Evolutionary conservation across 2,329 filamentous ascomycete genomes (phyloP).

Genomic region (Neopestalotiopsis clavispora): DNA sequence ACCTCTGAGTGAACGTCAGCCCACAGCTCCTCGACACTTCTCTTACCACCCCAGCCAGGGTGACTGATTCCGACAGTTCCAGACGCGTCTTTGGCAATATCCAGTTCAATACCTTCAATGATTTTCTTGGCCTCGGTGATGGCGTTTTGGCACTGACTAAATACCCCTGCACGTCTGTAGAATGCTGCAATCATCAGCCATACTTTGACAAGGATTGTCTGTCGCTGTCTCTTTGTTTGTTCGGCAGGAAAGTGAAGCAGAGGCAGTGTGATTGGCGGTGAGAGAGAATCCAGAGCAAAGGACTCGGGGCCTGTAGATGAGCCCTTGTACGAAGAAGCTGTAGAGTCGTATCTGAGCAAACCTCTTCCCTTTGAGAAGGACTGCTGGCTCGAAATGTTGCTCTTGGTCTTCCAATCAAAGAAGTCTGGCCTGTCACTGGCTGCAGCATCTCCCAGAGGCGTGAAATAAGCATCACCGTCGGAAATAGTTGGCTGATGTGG

Average conservation of each 20-base stretch:
- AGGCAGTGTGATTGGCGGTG: constrained; percentile 54
- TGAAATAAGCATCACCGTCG: constrained; percentile 58
- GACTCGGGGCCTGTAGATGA: constrained; percentile 46
- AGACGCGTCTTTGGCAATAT: constrained; percentile 65
- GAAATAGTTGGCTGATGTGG: constrained; percentile 38
- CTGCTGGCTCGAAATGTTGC: constrained; percentile 43
- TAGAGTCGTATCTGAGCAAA: constrained; percentile 50
- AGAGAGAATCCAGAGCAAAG: constrained; percentile 45
- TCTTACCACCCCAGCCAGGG: constrained; percentile 78
- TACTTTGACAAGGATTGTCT: constrained; percentile 70
- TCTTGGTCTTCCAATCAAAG: constrained; percentile 47
- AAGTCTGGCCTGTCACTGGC: constrained; percentile 45
- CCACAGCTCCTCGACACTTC: constrained; percentile 83
- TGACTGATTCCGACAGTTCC: constrained; percentile 66
- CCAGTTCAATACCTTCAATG: constrained; percentile 71
- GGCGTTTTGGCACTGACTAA: constrained; percentile 80
- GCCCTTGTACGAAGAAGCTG: constrained; percentile 45
- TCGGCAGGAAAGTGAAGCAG: constrained; percentile 60
- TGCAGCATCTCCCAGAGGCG: constrained; percentile 46
- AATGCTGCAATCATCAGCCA: constrained; percentile 92
- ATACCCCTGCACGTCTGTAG: constrained; percentile 81
- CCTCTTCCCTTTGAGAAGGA: constrained; percentile 49
- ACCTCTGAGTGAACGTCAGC: constrained; percentile 85
- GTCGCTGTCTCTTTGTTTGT: constrained; percentile 54
- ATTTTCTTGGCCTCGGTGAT: constrained; percentile 82